phyloP scores from a whole-genome alignment of 148 eudicot species.

The Rhododendron henanense region DNA sequence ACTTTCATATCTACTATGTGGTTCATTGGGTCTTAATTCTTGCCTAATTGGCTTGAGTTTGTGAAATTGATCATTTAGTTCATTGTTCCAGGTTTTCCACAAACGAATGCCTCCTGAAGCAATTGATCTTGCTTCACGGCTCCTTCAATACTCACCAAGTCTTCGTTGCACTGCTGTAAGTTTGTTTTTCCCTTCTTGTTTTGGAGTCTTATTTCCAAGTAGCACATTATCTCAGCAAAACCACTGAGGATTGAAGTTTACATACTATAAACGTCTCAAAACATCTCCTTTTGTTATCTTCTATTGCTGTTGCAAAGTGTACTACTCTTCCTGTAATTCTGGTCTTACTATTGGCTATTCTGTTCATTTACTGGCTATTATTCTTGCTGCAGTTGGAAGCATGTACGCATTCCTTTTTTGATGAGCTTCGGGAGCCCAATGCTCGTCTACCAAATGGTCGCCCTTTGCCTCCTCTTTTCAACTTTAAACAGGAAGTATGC shows the following conservation, averaged over 20 bases:
- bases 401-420: constrained; percentile 88
- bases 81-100: constrained; percentile 65
- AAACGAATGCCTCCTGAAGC: constrained; percentile 88
- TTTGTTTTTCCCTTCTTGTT: not conserved
- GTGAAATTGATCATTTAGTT: constrained; percentile 7
- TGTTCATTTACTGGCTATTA: not conserved
- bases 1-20: not conserved
- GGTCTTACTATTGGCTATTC: not conserved
- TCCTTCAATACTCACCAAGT: constrained; percentile 86
- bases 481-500: constrained; percentile 89
- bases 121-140: constrained; percentile 82
- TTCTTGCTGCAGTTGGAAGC: constrained; percentile 74
- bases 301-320: not conserved
- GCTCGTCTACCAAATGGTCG: constrained; percentile 92
- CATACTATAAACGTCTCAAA: not conserved
- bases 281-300: not conserved
- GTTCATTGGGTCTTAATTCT: not conserved
- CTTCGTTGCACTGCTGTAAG: constrained; percentile 94
- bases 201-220: not conserved
- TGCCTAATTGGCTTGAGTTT: not conserved
- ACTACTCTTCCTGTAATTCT: not conserved
- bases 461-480: constrained; percentile 83
- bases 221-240: not conserved
- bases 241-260: not conserved
- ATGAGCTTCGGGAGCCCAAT: constrained; percentile 90